phyloP scores from a whole-genome alignment of 805 yeast species.

The Teunomyces kruisii region DNA sequence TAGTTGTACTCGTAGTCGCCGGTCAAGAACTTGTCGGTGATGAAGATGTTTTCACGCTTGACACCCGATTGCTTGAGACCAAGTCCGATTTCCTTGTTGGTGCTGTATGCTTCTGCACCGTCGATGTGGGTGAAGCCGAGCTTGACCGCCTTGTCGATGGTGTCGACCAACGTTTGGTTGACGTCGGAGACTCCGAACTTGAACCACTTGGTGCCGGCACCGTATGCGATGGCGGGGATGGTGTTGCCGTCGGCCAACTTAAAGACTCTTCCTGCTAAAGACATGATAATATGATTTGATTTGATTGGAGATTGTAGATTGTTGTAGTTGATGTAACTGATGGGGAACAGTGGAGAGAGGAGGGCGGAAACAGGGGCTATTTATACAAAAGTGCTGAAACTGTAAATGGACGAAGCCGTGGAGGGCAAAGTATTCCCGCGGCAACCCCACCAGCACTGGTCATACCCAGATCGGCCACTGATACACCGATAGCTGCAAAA shows the following conservation, averaged over 20 bases:
- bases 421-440: no score
- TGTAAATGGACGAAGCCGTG: no score
- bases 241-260: constrained; percentile 31
- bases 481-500: not conserved
- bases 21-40: constrained; percentile 57
- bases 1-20: constrained; percentile 15
- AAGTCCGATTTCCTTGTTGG: constrained; percentile 55
- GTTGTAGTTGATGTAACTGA: no score
- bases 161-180: constrained; percentile 38
- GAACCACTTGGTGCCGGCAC: constrained; percentile 49
- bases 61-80: constrained; percentile 45
- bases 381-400: no score
- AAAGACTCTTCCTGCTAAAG: constrained; percentile 22
- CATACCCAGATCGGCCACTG: not conserved
- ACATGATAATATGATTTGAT: constrained; percentile 11
- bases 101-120: constrained; percentile 62
- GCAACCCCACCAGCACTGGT: not conserved
- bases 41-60: constrained; percentile 46
- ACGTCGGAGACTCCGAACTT: constrained; percentile 23
- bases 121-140: constrained; percentile 63
- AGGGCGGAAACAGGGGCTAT: no score
- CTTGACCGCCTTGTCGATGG: constrained; percentile 47
- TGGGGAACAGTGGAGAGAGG: no score
- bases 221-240: constrained; percentile 47
- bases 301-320: no score